phyloP scores from a whole-genome alignment of 2,329 filamentous ascomycete genomes.

The Mariannaea elegans region DNA sequence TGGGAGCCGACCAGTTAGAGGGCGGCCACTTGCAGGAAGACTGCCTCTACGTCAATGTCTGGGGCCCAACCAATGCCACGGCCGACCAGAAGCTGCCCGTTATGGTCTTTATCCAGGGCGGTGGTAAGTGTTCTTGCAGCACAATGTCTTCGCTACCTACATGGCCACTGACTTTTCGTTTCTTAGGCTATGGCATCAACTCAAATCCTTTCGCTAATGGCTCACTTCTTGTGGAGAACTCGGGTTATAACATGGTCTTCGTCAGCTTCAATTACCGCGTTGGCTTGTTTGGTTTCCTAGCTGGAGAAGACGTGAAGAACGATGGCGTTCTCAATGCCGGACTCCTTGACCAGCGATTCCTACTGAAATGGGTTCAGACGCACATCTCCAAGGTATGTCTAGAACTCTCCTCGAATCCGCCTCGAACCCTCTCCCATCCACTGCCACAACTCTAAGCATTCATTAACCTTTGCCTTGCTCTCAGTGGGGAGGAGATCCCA shows the following conservation, averaged over 20 bases:
- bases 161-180: constrained; percentile 12
- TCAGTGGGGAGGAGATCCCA: constrained; percentile 66
- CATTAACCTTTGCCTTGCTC: neutral
- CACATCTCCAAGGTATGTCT: constrained; percentile 60
- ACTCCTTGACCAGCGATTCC: constrained; percentile 68
- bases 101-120: constrained; percentile 55
- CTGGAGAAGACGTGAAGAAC: constrained; percentile 61
- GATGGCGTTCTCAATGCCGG: constrained; percentile 70
- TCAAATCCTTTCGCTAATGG: constrained; percentile 64
- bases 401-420: neutral
- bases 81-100: constrained; percentile 46
- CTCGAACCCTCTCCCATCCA: no score
- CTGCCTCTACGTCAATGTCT: constrained; percentile 59
- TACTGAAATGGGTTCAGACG: constrained; percentile 68
- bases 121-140: constrained; percentile 39
- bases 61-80: constrained; percentile 50
- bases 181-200: constrained; percentile 54
- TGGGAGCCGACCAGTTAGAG: constrained; percentile 45
- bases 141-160: neutral
- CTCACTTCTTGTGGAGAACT: constrained; percentile 54
- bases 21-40: constrained; percentile 48
- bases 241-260: constrained; percentile 58
- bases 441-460: neutral
- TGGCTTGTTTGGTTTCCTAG: constrained; percentile 69
- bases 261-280: constrained; percentile 73